Evolutionary conservation across 257 asterid species (phyloP), one percentile per base, ranked within the genome.

Genomic region (Eucommia ulmoides): DNA sequence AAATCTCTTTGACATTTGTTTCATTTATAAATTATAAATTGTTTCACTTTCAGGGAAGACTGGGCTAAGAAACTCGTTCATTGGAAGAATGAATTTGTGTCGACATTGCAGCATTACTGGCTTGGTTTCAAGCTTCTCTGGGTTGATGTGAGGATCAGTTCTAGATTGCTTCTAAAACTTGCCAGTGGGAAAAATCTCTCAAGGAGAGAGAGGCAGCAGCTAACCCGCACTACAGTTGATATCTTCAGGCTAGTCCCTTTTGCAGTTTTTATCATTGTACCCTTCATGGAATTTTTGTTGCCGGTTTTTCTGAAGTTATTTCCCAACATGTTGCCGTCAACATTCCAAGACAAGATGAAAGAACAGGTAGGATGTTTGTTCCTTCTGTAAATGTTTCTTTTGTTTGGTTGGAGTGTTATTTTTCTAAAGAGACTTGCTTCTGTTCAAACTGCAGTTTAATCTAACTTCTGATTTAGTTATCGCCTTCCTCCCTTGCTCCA

Each of bases 331-430:
- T 65, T 86, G 25, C 96, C 96, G 20, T 86, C 96, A 21, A 83
- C 94, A 33, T 86, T 86, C 70, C 93, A 86, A 74, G 94, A 86
- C 78, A 86, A 86, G 80, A 77, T 83, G 96, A 83, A 86, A 69
- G 96, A 83, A 73, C 72, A 86, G 94, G 96, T 86, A 68, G n/a
- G n/a, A n/a, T n/a, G n/a, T n/a, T n/a, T n/a, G n/a, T n/a, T n/a
- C n/a, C n/a, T n/a, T n/a, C n/a, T n/a, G n/a, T n/a, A n/a, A n/a
- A n/a, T n/a, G n/a, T n/a, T n/a, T n/a, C n/a, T n/a, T n/a, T n/a
- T n/a, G n/a, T n/a, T n/a, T n/a, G n/a, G n/a, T n/a, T n/a, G n/a
- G n/a, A n/a, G n/a, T n/a, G n/a, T n/a, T n/a, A n/a, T n/a, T n/a
- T n/a, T n/a, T n/a, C n/a, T n/a, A n/a, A n/a, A n/a, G n/a, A n/a